These are phyloP conservation scores for Asparagopsis taxiformis DNA, from an alignment of 31 red algal species.

Conservation along the genomic window DNA sequence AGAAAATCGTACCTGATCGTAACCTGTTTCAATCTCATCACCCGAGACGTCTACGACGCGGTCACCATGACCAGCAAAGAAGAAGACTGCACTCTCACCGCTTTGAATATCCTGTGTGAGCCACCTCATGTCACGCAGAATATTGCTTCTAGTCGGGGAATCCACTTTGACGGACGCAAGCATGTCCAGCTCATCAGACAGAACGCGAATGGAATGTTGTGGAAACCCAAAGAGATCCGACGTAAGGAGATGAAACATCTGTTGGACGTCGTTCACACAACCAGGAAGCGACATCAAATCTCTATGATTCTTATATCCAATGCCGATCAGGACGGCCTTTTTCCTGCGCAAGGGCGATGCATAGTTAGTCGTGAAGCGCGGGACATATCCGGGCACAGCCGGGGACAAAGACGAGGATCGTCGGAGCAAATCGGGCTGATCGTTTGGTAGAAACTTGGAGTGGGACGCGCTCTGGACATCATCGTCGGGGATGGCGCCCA, in stretches of 20 bases:
- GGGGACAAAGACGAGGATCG: constrained; percentile 15
- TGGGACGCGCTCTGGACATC: no score
- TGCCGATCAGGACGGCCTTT: constrained; percentile 60
- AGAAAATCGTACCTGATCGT: constrained; percentile 59
- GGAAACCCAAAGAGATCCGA: constrained; percentile 51
- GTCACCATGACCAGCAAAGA: constrained; percentile 69
- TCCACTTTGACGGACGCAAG: neutral
- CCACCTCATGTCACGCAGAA: constrained; percentile 39
- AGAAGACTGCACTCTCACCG: constrained; percentile 57
- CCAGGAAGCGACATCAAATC: constrained; percentile 27
- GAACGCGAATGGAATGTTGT: constrained; percentile 4
- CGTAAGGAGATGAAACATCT: constrained; percentile 54
- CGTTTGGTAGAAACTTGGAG: no score
- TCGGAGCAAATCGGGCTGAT: no score
- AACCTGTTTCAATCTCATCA: constrained; percentile 62
- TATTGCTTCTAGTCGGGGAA: constrained; percentile 17
- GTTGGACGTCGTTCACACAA: constrained; percentile 40
- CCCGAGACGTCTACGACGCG: constrained; percentile 44
- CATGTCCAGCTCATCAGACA: constrained; percentile 36
- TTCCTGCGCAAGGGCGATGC: constrained; percentile 12
- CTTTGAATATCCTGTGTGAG: constrained; percentile 25
- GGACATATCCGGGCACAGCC: constrained; percentile 14
- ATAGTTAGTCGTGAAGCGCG: constrained; percentile 13
- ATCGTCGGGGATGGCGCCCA: no score
- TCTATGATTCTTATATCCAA: constrained; percentile 35